Evolutionary conservation across 495 filamentous ascomycete species (phyloP).

Genomic region (Astrothelium macrocarpum): DNA sequence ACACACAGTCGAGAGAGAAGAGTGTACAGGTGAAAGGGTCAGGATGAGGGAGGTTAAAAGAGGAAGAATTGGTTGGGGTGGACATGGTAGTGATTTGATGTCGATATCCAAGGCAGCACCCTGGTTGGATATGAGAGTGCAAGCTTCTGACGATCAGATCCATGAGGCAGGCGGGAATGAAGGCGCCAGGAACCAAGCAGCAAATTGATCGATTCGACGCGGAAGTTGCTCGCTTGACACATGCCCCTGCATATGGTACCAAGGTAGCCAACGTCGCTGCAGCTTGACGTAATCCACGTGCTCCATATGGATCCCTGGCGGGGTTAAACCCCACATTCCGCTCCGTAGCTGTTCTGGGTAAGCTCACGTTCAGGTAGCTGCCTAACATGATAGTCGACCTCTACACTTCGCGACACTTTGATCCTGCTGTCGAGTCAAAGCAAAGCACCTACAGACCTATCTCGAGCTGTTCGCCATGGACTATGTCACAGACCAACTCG

Average conservation of each 20-base stretch:
- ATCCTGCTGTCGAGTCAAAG: no score
- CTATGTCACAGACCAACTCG: neutral
- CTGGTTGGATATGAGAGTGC: neutral
- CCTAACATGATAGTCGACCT: neutral
- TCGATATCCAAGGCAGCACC: neutral
- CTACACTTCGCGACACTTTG: no score
- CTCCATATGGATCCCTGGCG: neutral
- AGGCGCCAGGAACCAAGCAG: neutral
- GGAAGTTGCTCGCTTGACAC: neutral
- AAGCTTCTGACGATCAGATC: neutral
- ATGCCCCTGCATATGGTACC: neutral
- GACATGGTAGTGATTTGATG: neutral
- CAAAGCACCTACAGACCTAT: neutral
- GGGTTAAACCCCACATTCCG: neutral
- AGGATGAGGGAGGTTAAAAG: neutral
- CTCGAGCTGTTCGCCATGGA: neutral
- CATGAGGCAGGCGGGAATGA: neutral
- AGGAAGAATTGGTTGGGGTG: neutral
- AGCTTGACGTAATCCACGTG: neutral
- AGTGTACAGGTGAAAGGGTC: no score
- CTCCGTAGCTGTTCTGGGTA: neutral
- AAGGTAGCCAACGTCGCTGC: neutral
- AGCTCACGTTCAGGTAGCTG: neutral
- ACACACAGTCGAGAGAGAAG: no score
- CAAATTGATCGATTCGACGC: neutral